Percentiles rank a stretch among this genome's conserved stretches.
These are phyloP conservation scores for Leucocoprinus birnbaumii DNA, from an alignment of 768 basidiomycete genomes.

Conservation along the genomic window DNA sequence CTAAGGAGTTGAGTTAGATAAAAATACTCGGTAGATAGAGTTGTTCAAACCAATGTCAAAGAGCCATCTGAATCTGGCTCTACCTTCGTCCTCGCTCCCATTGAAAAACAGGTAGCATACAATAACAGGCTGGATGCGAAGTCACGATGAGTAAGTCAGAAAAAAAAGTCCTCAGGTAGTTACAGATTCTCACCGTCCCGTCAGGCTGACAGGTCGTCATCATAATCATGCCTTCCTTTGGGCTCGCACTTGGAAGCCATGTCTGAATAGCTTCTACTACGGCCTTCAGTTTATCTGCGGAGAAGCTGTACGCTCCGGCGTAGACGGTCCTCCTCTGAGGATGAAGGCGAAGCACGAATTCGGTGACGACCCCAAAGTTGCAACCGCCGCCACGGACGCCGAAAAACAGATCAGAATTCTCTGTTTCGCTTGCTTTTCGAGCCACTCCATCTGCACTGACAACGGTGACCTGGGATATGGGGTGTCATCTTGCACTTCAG, in stretches of 20 bases:
- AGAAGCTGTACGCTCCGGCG: conserved; percentile 36
- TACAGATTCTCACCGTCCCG: conserved; percentile 26
- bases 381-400: conserved; percentile 50
- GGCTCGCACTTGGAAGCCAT: conserved; percentile 36
- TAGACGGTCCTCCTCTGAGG: conserved; percentile 49
- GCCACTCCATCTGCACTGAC: conserved; percentile 42
- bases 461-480: conserved; percentile 32
- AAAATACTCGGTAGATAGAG: not conserved
- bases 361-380: conserved; percentile 56
- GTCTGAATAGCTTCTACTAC: conserved; percentile 25
- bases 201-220: conserved; percentile 31
- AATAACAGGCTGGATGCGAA: conserved; percentile 39
- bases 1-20: conserved; percentile 20
- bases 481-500: not conserved
- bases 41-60: conserved; percentile 37
- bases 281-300: conserved; percentile 24
- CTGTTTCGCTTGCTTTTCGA: conserved; percentile 30
- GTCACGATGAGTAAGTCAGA: not conserved
- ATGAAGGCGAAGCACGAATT: conserved; percentile 46
- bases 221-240: conserved; percentile 37
- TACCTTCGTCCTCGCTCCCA: conserved; percentile 46
- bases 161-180: not conserved
- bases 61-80: conserved; percentile 39
- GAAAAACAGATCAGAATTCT: conserved; percentile 50
- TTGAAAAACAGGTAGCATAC: conserved; percentile 42